These are phyloP conservation scores for Tylopilus sp. DNA, from an alignment of 768 basidiomycete species.

Conservation along the genomic window DNA sequence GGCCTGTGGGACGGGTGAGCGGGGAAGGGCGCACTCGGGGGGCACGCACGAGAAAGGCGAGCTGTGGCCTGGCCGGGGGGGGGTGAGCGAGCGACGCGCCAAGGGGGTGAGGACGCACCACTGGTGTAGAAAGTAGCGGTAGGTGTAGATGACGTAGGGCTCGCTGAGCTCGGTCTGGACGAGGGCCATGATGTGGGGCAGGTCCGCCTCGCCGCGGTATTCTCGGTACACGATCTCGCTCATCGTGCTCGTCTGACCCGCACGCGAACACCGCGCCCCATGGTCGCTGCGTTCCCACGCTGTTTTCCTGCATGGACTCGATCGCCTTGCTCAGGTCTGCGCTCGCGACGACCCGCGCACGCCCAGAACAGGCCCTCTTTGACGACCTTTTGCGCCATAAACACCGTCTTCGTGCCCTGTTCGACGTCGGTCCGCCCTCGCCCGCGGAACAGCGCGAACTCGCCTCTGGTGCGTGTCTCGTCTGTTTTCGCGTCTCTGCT, in stretches of 20 bases:
- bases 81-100: neutral
- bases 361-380: conserved; percentile 72
- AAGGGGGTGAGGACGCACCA: conserved; percentile 59
- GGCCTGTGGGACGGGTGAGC: conserved; percentile 19
- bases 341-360: conserved; percentile 45
- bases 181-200: conserved; percentile 80
- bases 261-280: no score
- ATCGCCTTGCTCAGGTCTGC: conserved; percentile 54
- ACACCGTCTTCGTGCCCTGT: conserved; percentile 56
- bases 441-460: conserved; percentile 67
- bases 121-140: conserved; percentile 93
- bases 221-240: conserved; percentile 55
- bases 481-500: neutral
- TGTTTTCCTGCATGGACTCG: conserved; percentile 52
- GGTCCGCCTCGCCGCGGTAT: conserved; percentile 74
- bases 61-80: conserved; percentile 72
- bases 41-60: conserved; percentile 67
- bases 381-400: conserved; percentile 70
- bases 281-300: neutral
- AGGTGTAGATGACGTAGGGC: conserved; percentile 95
- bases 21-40: rapidly evolving
- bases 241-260: conserved; percentile 15
- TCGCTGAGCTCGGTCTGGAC: conserved; percentile 92
- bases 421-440: conserved; percentile 62
- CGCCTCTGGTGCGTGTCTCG: conserved; percentile 52